Evolutionary conservation across 2,329 filamentous ascomycete species (phyloP).

Genomic region (Aspergillus amoenus): DNA sequence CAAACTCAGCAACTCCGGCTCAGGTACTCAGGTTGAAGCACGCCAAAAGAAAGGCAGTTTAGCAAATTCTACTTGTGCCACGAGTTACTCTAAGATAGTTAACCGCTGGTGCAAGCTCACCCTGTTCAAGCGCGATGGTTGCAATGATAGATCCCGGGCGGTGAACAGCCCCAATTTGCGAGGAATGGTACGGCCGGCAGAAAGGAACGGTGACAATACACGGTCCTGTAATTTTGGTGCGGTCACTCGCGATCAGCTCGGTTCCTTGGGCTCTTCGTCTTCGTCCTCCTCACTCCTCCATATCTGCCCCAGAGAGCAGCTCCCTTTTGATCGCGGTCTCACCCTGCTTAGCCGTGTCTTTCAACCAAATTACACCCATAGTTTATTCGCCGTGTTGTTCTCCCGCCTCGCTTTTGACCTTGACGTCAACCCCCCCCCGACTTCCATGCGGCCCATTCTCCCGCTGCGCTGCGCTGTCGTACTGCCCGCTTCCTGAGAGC

Average conservation of each 20-base stretch:
- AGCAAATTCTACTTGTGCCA: neutral
- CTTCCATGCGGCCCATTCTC: constrained; percentile 33
- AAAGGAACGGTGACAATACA: constrained; percentile 11
- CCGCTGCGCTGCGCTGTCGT: constrained; percentile 32
- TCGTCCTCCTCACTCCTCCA: constrained; percentile 11
- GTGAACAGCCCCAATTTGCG: constrained; percentile 2
- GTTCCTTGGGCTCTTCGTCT: constrained; percentile 16
- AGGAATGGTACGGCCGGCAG: constrained; percentile 15
- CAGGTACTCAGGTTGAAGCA: neutral
- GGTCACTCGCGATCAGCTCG: constrained; percentile 5
- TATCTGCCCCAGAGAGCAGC: constrained; percentile 7
- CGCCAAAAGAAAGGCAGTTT: neutral
- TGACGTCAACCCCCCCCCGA: constrained; percentile 20
- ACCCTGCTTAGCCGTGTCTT: neutral
- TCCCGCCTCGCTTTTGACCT: constrained; percentile 5
- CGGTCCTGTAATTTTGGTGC: constrained; percentile 1
- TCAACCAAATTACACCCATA: constrained; percentile 5
- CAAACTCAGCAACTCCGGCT: neutral
- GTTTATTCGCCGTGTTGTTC: constrained; percentile 11
- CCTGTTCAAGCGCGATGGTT: neutral
- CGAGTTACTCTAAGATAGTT: neutral
- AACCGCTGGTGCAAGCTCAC: neutral
- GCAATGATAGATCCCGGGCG: neutral
- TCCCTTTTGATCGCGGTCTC: constrained; percentile 9
- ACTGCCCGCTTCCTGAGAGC: constrained; percentile 34